A percentile compares a stretch with the other conserved stretches of the same genome.
Evolutionary conservation across 2,329 filamentous ascomycete genomes (phyloP).

Genomic region (Pseudocercospora fuligena): DNA sequence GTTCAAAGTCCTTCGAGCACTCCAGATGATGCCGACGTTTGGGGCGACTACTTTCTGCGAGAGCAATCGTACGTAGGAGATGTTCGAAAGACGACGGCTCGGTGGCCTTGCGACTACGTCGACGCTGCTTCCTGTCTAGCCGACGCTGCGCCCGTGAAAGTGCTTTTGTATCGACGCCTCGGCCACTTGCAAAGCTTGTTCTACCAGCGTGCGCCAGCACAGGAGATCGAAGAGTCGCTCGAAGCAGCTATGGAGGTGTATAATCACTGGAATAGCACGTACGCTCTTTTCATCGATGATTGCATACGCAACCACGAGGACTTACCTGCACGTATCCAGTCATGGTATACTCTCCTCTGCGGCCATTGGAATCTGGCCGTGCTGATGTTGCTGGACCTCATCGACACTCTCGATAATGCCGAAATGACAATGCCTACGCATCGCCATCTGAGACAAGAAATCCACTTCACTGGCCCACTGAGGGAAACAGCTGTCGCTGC

Average conservation of each 20-base stretch:
- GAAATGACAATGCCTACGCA: conserved; percentile 22
- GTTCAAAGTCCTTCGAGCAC: background rate
- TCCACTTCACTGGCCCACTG: conserved; percentile 15
- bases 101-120: conserved; percentile 28
- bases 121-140: conserved; percentile 28
- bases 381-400: conserved; percentile 26
- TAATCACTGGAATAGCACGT: conserved; percentile 26
- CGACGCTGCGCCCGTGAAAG: conserved; percentile 30
- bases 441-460: conserved; percentile 10
- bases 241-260: conserved; percentile 27
- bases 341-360: conserved; percentile 29
- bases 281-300: conserved; percentile 28
- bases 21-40: conserved; percentile 19
- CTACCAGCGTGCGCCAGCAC: conserved; percentile 20
- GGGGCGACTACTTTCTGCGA: conserved; percentile 27
- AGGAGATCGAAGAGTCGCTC: conserved; percentile 21
- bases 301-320: conserved; percentile 26
- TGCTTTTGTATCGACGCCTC: conserved; percentile 27
- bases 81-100: conserved; percentile 18
- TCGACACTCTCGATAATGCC: conserved; percentile 19
- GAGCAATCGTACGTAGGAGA: conserved; percentile 24
- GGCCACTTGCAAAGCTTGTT: conserved; percentile 25
- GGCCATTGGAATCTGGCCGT: conserved; percentile 30
- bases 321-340: conserved; percentile 28
- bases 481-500: conserved; percentile 16